Evolutionary conservation across 2,329 filamentous ascomycete genomes (phyloP).

Genomic region (Ambrosiella beaveri): DNA sequence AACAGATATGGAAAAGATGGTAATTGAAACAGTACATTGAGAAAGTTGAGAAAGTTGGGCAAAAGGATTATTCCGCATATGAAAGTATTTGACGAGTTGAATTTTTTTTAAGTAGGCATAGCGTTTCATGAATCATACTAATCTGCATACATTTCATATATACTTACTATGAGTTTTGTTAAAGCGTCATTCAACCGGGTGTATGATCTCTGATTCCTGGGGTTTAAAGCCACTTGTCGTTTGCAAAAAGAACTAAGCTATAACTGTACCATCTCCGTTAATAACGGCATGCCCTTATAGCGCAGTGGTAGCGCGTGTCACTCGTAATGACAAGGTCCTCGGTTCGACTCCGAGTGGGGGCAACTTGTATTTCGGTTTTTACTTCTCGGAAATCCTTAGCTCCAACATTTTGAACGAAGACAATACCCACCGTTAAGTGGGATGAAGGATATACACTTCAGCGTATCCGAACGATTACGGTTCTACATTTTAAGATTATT

Average conservation of each 20-base stretch:
- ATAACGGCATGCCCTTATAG: constrained; percentile 18
- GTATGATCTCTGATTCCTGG: not conserved
- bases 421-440: no score
- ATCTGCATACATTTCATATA: not conserved
- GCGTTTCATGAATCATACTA: not conserved
- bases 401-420: no score
- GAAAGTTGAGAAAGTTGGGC: not conserved
- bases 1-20: not conserved
- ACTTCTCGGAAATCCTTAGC: not conserved
- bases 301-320: constrained; percentile 23
- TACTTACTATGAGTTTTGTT: not conserved
- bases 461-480: no score
- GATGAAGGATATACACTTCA: no score
- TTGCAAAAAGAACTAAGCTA: no score
- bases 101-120: not conserved
- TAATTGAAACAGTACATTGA: not conserved
- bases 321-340: constrained; percentile 23
- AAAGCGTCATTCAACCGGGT: not conserved
- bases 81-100: not conserved
- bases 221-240: no score
- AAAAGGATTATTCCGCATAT: not conserved
- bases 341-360: constrained; percentile 22
- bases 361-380: constrained; percentile 9
- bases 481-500: no score
- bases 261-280: no score